Evolutionary conservation across 164 flowering plant genomes (phyloP), one percentile per base, ranked within the genome.

Genomic region (Dillenia suffruticosa): DNA sequence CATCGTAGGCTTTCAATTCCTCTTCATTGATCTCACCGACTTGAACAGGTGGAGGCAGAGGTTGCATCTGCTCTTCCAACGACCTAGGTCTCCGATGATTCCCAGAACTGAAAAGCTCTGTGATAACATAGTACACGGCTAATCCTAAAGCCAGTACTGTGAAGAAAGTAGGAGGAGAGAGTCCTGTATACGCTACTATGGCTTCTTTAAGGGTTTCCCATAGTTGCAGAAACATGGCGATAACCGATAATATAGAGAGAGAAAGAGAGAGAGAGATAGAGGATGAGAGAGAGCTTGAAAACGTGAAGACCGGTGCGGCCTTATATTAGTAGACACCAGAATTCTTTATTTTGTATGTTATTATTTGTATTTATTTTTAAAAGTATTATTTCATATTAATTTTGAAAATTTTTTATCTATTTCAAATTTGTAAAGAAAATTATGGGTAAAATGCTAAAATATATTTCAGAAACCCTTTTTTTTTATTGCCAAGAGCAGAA

Each of bases 31-130:
- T 73, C 76, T 92, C 99, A 0, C 99, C 97, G 12, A 95, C 69
- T 80, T 95, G 97, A 44, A 92, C 97, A 0, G 99, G 99, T 1
- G 99, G 99, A 0, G 90, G 90, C 46, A 88, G 79, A 43, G 96
- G 97, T 74, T 83, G 75, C 79, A 76, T 57, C 72, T 80, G 70
- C 56, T 79, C 85, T 65, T 77, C 84, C 10, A 52, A 22, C 0
- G 22, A 66, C 51, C 85, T 71, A 7, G 82, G 13, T 60, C 77
- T 63, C 7, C 49, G 74, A 43, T 56, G 57, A 49, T 75, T 70
- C 24, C 76, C 50, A 1, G 77, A 57, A 9, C 70, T 77, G 49
- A 84, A 79, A 11, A 79, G 48, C 14, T 70, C 77, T 7, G 85
- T 77, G 32, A 81, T 66, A 0, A 66, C 71, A 54, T 81, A 72